Evolutionary conservation across 805 yeast genomes (phyloP).

Genomic region (Metschnikowia picachoensis): DNA sequence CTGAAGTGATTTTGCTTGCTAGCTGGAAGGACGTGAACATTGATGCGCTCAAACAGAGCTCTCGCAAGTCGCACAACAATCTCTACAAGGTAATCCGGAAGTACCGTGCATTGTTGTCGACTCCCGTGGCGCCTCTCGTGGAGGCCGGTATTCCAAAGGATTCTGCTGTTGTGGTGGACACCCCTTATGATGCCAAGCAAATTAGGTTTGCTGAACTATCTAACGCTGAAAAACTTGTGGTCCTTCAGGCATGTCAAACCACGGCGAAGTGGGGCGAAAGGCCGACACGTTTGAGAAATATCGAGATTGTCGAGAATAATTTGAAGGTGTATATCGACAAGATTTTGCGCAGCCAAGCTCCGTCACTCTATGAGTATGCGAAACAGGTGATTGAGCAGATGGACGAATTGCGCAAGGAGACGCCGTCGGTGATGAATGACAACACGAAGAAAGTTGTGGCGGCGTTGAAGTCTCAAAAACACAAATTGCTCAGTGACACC

Average conservation of each 20-base stretch:
- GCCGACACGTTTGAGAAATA: constrained; percentile 52
- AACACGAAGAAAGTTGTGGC: constrained; percentile 67
- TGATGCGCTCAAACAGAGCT: constrained; percentile 90
- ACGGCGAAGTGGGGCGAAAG: constrained; percentile 52
- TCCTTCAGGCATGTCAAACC: constrained; percentile 22
- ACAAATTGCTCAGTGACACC: constrained; percentile 71
- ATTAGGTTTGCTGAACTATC: constrained; percentile 6
- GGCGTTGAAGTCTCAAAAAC: constrained; percentile 75
- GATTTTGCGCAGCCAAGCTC: constrained; percentile 35
- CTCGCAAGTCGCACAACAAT: constrained; percentile 79
- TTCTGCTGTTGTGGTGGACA: neutral
- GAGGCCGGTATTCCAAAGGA: constrained; percentile 50
- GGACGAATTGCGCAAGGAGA: constrained; percentile 63
- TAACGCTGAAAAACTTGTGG: constrained; percentile 11
- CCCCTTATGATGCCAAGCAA: neutral
- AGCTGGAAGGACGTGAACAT: constrained; percentile 97
- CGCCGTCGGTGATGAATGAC: constrained; percentile 68
- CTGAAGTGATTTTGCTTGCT: constrained; percentile 82
- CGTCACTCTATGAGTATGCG: constrained; percentile 53
- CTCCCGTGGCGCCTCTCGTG: constrained; percentile 49
- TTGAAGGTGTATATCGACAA: constrained; percentile 47
- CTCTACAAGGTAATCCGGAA: constrained; percentile 81
- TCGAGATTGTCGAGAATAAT: constrained; percentile 47
- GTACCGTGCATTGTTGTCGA: constrained; percentile 61
- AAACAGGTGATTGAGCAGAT: constrained; percentile 52